Percentiles rank a stretch among this genome's conserved stretches.
Conservation (phyloP, 2,329 filamentous ascomycete genomes). For the Zymoseptoria crescenta region DNA sequence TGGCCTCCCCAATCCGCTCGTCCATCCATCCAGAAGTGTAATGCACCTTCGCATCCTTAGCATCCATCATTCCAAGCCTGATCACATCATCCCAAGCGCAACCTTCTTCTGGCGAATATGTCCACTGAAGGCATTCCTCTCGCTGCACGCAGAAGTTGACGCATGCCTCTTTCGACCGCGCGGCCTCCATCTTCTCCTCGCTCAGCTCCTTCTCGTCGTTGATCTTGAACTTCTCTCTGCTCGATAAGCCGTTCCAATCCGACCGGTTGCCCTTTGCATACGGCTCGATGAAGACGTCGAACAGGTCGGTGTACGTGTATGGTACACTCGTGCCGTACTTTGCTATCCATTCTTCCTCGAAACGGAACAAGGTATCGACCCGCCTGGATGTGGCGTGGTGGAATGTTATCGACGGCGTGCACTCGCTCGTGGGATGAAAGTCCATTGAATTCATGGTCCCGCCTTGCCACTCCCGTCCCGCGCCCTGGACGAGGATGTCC, state of each 20-base stretch:
- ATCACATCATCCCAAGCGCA: background rate
- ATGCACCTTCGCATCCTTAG: background rate
- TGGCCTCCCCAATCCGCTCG: background rate
- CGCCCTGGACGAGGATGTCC: conserved; percentile 37
- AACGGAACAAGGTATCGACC: conserved; percentile 27
- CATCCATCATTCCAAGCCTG: background rate
- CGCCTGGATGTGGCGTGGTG: conserved; percentile 29
- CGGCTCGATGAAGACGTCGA: conserved; percentile 25
- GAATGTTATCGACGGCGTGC: conserved; percentile 34
- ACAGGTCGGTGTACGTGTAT: conserved; percentile 29
- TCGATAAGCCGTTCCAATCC: conserved; percentile 29
- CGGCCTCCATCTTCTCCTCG: background rate
- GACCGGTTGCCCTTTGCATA: conserved; percentile 27
- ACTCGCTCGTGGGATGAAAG: conserved; percentile 38
- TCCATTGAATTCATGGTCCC: conserved; percentile 37
- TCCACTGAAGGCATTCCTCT: background rate
- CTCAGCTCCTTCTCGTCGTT: background rate
- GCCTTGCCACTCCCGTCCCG: conserved; percentile 39
- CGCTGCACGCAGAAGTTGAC: background rate
- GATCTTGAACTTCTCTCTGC: conserved; percentile 20
- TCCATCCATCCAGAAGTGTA: background rate
- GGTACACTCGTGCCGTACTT: conserved; percentile 27
- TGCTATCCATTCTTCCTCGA: conserved; percentile 26
- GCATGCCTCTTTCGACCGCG: background rate
- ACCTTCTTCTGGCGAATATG: background rate